Evolutionary conservation across 1,284 basidiomycete species (phyloP).

Genomic region (Mycena sp.): DNA sequence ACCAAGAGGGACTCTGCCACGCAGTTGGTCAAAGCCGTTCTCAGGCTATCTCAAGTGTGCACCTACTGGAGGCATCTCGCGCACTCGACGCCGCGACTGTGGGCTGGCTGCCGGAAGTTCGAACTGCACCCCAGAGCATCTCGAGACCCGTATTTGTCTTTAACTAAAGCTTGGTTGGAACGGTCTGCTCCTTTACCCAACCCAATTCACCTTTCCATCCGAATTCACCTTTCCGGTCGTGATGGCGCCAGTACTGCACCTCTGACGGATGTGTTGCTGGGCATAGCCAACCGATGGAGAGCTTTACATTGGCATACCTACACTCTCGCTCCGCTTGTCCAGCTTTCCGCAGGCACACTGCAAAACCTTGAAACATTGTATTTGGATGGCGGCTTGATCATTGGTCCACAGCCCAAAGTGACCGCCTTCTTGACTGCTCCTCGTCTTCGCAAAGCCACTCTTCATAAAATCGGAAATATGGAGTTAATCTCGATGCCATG

Average conservation of each 20-base stretch:
- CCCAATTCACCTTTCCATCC: neutral
- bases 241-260: neutral
- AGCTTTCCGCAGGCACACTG: neutral
- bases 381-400: neutral
- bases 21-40: neutral
- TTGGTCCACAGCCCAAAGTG: no score
- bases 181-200: slow-evolving; percentile 4
- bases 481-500: slow-evolving; percentile 3
- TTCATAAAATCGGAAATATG: neutral
- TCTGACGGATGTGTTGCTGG: neutral
- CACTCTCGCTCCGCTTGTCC: neutral
- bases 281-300: slow-evolving; percentile 1
- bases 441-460: neutral
- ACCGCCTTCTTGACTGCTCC: neutral
- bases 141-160: neutral
- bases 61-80: slow-evolving; percentile 12
- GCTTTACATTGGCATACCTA: neutral
- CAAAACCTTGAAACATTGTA: neutral
- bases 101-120: neutral
- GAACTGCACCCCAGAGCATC: neutral
- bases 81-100: slow-evolving; percentile 8
- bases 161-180: neutral
- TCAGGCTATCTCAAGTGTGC: slow-evolving; percentile 6
- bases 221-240: neutral
- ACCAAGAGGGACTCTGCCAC: no score